phyloP scores from a whole-genome alignment of 2,329 filamentous ascomycete genomes.

The Verticillium dahliae region DNA sequence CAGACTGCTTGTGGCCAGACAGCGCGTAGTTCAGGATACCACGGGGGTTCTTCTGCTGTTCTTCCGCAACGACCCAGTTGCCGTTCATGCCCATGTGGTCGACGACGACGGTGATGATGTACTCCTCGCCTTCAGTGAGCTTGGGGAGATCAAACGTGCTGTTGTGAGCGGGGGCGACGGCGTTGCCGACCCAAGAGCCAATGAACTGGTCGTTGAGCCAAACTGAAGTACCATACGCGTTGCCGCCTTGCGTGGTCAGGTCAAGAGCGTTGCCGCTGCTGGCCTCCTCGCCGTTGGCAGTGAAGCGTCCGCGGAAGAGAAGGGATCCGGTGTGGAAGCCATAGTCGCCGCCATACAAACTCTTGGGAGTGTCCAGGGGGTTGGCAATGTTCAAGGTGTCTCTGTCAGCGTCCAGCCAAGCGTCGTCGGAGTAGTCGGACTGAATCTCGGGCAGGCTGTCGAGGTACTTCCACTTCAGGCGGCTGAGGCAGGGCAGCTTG shows the following conservation, averaged over 20 bases:
- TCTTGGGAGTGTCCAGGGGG: conserved; percentile 50
- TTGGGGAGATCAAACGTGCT: conserved; percentile 47
- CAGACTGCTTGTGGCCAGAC: conserved; percentile 33
- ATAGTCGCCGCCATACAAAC: conserved; percentile 62
- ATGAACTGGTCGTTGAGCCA: conserved; percentile 56
- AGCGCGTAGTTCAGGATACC: conserved; percentile 53
- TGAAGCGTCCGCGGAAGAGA: conserved; percentile 61
- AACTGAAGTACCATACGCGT: conserved; percentile 55
- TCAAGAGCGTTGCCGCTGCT: conserved; percentile 29
- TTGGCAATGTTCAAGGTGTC: conserved; percentile 14
- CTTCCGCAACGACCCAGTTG: conserved; percentile 48
- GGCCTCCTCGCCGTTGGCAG: conserved; percentile 41
- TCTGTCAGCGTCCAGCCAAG: conserved; percentile 32
- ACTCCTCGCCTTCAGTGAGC: conserved; percentile 39
- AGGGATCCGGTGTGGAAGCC: conserved; percentile 61
- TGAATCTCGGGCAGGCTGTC: conserved; percentile 15
- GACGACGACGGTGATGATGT: conserved; percentile 59
- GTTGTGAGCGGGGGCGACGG: conserved; percentile 39
- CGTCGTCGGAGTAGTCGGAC: conserved; percentile 28
- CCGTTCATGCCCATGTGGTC: conserved; percentile 66
- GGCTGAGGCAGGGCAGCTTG: conserved; percentile 6
- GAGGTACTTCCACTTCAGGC: conserved; percentile 10
- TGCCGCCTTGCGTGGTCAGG: conserved; percentile 55
- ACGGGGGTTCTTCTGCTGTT: conserved; percentile 50
- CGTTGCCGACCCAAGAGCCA: conserved; percentile 54